A percentile compares a stretch with the other conserved stretches of the same genome.
Evolutionary conservation across 2,329 filamentous ascomycete genomes (phyloP).

Genomic region (Camptophora hylomeconis): DNA sequence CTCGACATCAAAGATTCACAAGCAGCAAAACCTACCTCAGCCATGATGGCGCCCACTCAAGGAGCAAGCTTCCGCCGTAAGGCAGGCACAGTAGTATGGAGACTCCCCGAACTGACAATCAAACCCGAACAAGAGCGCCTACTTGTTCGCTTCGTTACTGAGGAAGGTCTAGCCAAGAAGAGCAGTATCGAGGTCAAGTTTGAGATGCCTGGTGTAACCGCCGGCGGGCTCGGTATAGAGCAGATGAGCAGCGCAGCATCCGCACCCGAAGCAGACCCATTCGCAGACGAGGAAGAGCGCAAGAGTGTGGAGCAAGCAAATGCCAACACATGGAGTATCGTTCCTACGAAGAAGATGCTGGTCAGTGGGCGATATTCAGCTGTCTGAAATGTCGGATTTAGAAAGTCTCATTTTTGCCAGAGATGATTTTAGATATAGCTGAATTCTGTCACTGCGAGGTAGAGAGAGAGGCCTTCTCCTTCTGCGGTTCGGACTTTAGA

Average conservation of each 20-base stretch:
- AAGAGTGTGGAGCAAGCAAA: constrained; percentile 21
- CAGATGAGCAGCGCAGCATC: constrained; percentile 19
- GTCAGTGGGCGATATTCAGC: constrained; percentile 67
- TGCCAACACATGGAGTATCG: constrained; percentile 47
- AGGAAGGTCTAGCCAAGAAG: constrained; percentile 51
- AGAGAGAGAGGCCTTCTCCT: no score
- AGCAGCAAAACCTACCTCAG: constrained; percentile 28
- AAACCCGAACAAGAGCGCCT: constrained; percentile 52
- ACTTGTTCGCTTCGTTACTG: constrained; percentile 68
- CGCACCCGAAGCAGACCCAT: constrained; percentile 29
- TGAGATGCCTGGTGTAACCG: constrained; percentile 49
- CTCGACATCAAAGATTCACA: constrained; percentile 29
- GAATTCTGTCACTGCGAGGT: no score
- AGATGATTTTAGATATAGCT: no score
- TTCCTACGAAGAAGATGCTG: constrained; percentile 54
- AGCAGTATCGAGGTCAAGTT: constrained; percentile 74
- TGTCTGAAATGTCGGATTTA: no score
- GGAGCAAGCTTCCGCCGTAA: constrained; percentile 34
- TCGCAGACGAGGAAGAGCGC: constrained; percentile 32
- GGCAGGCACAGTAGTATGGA: constrained; percentile 33
- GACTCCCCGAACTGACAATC: constrained; percentile 36
- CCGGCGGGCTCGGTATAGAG: constrained; percentile 54
- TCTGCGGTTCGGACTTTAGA: no score
- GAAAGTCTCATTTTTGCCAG: no score
- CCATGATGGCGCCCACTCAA: constrained; percentile 33